Evolutionary conservation across 306 rosid genomes (phyloP).

Genomic region (Senna siamea): DNA sequence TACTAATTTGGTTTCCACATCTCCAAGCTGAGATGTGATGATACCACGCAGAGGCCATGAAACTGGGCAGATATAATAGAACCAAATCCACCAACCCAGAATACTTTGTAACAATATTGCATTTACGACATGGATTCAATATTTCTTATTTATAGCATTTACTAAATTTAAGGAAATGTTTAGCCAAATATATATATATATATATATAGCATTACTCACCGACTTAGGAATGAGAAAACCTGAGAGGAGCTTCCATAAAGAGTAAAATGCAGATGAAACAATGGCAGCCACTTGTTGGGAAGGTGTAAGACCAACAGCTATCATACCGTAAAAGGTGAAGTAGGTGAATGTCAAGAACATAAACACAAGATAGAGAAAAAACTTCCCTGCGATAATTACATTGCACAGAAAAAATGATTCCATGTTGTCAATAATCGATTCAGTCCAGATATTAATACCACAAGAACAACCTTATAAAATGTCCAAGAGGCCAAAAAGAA

Average conservation of each 20-base stretch:
- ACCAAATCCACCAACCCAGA: conserved; percentile 95
- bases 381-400: conserved; percentile 76
- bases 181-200: neutral
- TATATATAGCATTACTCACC: conserved; percentile 53
- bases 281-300: conserved; percentile 82
- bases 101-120: conserved; percentile 63
- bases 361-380: conserved; percentile 72
- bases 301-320: conserved; percentile 89
- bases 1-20: conserved; percentile 57
- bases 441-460: neutral
- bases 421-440: neutral
- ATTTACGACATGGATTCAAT: no score
- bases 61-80: conserved; percentile 84
- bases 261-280: conserved; percentile 90
- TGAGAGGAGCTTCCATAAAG: conserved; percentile 93
- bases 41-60: conserved; percentile 90
- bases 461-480: neutral
- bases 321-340: conserved; percentile 95
- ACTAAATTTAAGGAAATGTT: neutral
- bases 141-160: no score
- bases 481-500: no score
- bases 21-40: conserved; percentile 89
- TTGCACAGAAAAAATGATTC: neutral
- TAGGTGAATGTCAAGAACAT: conserved; percentile 95
- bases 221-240: conserved; percentile 91